These are phyloP conservation scores for Herpotrichia juniperi DNA, from an alignment of 2,329 filamentous ascomycete species.

Conservation along the genomic window DNA sequence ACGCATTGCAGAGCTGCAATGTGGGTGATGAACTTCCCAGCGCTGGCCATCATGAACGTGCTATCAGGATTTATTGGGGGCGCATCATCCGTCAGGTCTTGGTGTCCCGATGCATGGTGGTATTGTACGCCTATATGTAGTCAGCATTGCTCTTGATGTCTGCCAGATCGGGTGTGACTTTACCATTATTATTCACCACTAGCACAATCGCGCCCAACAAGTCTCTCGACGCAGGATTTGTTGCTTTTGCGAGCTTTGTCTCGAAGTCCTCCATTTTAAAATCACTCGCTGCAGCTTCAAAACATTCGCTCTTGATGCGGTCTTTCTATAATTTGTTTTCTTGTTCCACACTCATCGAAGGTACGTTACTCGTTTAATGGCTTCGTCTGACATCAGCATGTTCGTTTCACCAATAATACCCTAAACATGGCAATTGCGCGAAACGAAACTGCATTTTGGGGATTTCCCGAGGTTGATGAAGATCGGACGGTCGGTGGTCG, in stretches of 20 bases:
- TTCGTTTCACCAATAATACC: not conserved
- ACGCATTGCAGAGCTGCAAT: slow-evolving; percentile 37
- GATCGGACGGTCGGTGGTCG: no score
- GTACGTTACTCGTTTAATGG: not conserved
- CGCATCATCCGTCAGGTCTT: not conserved
- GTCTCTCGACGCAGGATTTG: not conserved
- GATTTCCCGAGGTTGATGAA: no score
- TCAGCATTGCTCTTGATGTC: not conserved
- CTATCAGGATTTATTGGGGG: not conserved
- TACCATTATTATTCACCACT: not conserved
- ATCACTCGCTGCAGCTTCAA: not conserved
- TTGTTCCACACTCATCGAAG: no score
- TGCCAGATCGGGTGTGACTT: not conserved
- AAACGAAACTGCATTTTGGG: no score
- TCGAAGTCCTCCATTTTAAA: not conserved
- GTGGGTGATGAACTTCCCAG: slow-evolving; percentile 38
- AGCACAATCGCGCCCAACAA: not conserved
- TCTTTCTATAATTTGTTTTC: no score
- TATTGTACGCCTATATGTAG: not conserved
- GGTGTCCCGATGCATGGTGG: not conserved
- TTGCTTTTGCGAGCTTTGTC: not conserved
- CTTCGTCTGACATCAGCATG: not conserved
- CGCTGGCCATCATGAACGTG: slow-evolving; percentile 32
- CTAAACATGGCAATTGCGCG: no score
- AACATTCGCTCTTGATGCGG: no score